Percentiles rank a stretch among this genome's conserved stretches.
Conservation (phyloP, 1,284 basidiomycete genomes). For the Sporisorium exsertum region DNA sequence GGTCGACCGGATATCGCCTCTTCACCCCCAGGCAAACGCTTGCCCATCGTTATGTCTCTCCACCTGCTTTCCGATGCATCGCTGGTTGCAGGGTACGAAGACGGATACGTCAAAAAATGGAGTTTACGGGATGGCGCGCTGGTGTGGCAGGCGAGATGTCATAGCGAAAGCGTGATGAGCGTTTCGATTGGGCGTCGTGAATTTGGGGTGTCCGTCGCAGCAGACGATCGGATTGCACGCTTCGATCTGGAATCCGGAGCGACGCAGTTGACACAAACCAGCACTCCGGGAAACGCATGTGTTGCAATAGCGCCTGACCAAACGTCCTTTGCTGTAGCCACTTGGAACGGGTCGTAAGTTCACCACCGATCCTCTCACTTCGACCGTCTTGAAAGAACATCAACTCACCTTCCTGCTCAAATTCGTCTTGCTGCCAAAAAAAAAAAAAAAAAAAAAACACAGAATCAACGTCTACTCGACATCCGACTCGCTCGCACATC, state of each 20-base stretch:
- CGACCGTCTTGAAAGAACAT: not conserved
- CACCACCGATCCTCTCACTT: not conserved
- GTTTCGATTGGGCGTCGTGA: slow-evolving; percentile 1
- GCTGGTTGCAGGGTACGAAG: slow-evolving; percentile 82
- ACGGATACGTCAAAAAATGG: slow-evolving; percentile 75
- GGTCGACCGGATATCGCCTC: slow-evolving; percentile 24
- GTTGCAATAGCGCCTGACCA: slow-evolving; percentile 26
- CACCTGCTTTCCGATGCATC: slow-evolving; percentile 73
- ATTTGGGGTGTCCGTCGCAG: slow-evolving; percentile 35
- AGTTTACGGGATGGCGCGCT: not conserved
- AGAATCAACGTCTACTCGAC: slow-evolving; percentile 30
- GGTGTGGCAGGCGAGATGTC: slow-evolving; percentile 14
- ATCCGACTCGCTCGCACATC: not conserved
- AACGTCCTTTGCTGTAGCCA: slow-evolving; percentile 20
- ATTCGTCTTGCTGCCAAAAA: no score
- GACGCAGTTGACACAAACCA: slow-evolving; percentile 8
- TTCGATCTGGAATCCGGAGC: slow-evolving; percentile 18
- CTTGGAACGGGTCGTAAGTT: slow-evolving; percentile 51
- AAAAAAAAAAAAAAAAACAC: no score
- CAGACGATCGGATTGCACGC: slow-evolving; percentile 42
- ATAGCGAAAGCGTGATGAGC: slow-evolving; percentile 40
- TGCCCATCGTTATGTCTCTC: slow-evolving; percentile 83
- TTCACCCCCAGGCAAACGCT: slow-evolving; percentile 1
- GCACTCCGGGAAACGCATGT: slow-evolving; percentile 24
- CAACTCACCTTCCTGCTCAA: not conserved